Evolutionary conservation across 192 early-diverging fungal genomes (phyloP).

Genomic region (Coemansia sp.): DNA sequence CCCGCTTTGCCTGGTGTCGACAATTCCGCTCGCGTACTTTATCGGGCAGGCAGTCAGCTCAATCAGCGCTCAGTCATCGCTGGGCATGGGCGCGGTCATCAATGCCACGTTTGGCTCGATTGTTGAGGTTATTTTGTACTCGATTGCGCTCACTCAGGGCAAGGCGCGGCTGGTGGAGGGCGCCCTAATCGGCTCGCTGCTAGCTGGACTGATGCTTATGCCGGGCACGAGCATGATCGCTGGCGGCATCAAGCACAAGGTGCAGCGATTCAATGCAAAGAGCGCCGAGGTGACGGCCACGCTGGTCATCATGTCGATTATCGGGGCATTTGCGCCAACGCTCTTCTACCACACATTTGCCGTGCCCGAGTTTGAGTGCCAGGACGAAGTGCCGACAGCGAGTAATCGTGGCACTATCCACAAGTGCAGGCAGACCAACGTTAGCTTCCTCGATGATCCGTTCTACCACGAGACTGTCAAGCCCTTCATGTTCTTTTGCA

Average conservation of each 20-base stretch:
- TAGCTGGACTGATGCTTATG: slow-evolving; percentile 84
- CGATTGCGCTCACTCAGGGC: slow-evolving; percentile 82
- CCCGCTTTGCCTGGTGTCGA: slow-evolving; percentile 67
- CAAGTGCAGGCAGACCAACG: slow-evolving; percentile 62
- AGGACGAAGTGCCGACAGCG: slow-evolving; percentile 12
- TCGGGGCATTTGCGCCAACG: slow-evolving; percentile 91
- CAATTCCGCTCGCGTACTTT: slow-evolving; percentile 91
- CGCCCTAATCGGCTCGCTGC: slow-evolving; percentile 85
- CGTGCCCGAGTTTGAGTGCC: slow-evolving; percentile 52
- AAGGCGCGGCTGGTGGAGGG: slow-evolving; percentile 88
- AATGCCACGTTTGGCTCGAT: slow-evolving; percentile 98
- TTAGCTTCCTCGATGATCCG: slow-evolving; percentile 70
- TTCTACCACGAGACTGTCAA: slow-evolving; percentile 76
- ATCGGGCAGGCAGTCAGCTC: slow-evolving; percentile 97
- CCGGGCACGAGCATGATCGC: slow-evolving; percentile 94
- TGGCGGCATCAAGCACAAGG: slow-evolving; percentile 84
- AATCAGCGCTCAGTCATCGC: slow-evolving; percentile 89
- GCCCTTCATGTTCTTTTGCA: slow-evolving; percentile 86
- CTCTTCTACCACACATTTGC: slow-evolving; percentile 93
- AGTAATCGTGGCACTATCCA: slow-evolving; percentile 42
- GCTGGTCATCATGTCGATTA: slow-evolving; percentile 89
- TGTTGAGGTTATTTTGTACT: slow-evolving; percentile 93
- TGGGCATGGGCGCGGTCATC: slow-evolving; percentile 91
- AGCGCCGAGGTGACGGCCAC: slow-evolving; percentile 94
- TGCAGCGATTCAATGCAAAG: slow-evolving; percentile 93